phyloP scores from a whole-genome alignment of 495 filamentous ascomycete genomes.

The Penicillium angulare region DNA sequence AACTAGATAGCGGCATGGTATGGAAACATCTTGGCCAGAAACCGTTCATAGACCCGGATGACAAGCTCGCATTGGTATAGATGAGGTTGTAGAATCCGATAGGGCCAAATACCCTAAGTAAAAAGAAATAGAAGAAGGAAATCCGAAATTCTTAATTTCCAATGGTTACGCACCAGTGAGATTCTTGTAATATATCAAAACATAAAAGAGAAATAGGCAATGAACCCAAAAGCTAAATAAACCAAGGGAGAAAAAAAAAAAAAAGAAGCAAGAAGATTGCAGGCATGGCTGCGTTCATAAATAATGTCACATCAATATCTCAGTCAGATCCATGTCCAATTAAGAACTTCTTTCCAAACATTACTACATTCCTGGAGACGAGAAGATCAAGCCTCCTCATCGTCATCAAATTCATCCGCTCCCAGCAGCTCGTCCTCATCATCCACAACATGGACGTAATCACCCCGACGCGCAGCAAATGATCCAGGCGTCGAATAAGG shows the following conservation, averaged over 20 bases:
- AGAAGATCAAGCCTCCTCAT: conserved; percentile 66
- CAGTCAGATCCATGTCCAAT: conserved; percentile 10
- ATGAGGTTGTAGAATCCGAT: no score
- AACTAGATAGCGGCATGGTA: conserved; percentile 11
- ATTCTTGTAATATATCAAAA: no score
- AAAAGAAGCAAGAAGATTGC: background rate
- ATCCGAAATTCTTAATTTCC: no score
- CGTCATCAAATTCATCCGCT: conserved; percentile 88
- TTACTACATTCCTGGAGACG: background rate
- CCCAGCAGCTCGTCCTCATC: conserved; percentile 94
- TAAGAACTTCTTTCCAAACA: background rate
- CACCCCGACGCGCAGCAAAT: conserved; percentile 78
- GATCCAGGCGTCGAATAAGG: conserved; percentile 80
- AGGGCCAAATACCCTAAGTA: no score
- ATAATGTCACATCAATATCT: conserved; percentile 30
- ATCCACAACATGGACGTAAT: conserved; percentile 83
- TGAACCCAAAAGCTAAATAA: background rate
- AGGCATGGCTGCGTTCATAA: no score
- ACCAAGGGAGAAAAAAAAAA: background rate
- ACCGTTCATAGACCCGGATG: conserved; percentile 10
- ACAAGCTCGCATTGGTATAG: no score
- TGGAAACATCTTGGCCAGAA: conserved; percentile 18
- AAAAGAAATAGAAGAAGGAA: no score
- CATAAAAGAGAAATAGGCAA: no score
- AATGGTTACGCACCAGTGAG: no score